Evolutionary conservation across 2,329 filamentous ascomycete genomes (phyloP), one percentile per base, ranked within the genome.

Genomic region (Penicillium sp.): DNA sequence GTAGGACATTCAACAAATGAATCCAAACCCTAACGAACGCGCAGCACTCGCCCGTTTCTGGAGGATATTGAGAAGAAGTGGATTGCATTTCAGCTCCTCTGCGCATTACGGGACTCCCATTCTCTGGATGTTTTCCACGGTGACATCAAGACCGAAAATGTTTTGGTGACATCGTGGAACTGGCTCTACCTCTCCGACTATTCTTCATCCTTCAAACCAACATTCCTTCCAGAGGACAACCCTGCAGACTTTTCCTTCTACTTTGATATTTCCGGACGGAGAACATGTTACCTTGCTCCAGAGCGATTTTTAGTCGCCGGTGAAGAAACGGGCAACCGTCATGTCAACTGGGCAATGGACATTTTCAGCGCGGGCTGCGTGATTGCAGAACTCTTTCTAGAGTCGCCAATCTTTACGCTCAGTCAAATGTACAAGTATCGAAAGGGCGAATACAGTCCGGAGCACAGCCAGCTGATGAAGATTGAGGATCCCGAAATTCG

Each of bases 21-120:
- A 19, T 13, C 4, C 24, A 37, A 24, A 36, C 14, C 4, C 72
- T 78, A 59, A 78, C 64, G 13, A 35, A n/a, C 10, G 51, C 16
- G 52, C 59, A 96, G 95, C 77, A 99, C 95, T 9, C 87, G 96
- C 7, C 96, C 95, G 0, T 99, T 99, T 68, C 82, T 98, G 10
- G 96, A 99, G 76, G 91, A 96, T 65, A 95, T 99, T 65, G 95
- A 99, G 77, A 98, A 97, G 83, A 97, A 96, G 79, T 99, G 95
- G 95, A 85, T 99, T 52, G 91, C 94, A 0, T 99, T 96, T 69
- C 95, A 99, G 78, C 84, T 99, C 2, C 84, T 99, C 11, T 97
- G 92, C 75, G 93, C 91, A 2, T 81, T 99, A 59, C 88, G 93
- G 57, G 96, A 99, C 76, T 97, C 92, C 69, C 95, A 99, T 75